Conservation (phyloP, 495 filamentous ascomycete species). For the Mycothermus thermophilus region DNA sequence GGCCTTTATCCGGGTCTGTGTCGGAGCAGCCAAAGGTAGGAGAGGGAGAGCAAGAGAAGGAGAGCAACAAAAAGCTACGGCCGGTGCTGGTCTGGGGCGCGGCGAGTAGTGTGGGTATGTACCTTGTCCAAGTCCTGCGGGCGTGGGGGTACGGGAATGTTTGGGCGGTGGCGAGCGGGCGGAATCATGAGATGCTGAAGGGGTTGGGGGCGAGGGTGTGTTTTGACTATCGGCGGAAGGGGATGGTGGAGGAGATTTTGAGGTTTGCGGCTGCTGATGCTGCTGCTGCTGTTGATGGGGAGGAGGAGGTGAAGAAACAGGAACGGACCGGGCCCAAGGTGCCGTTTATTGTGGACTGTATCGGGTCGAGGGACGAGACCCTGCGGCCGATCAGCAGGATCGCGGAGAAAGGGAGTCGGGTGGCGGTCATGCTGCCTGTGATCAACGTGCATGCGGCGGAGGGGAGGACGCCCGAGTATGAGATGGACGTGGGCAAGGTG, state of each 20-base stretch:
- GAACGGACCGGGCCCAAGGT: constrained; percentile 11
- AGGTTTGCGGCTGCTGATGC: no score
- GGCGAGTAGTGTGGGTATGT: constrained; percentile 36
- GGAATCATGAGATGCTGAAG: constrained; percentile 29
- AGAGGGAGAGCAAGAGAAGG: constrained; percentile 10
- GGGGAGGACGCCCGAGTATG: constrained; percentile 27
- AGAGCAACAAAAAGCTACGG: no score
- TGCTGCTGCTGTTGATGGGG: no score
- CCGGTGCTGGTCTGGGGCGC: constrained; percentile 42
- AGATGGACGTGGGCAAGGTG: constrained; percentile 24
- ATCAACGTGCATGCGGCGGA: constrained; percentile 30
- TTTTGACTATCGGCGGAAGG: constrained; percentile 34
- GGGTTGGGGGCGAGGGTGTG: constrained; percentile 26
- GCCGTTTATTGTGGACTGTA: constrained; percentile 39
- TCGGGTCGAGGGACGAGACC: constrained; percentile 31
- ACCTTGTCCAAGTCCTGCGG: constrained; percentile 33
- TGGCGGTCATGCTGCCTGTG: constrained; percentile 40
- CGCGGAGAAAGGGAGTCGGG: constrained; percentile 27
- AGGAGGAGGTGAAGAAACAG: neutral
- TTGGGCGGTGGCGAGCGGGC: constrained; percentile 31
- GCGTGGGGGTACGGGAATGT: constrained; percentile 37
- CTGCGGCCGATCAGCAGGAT: constrained; percentile 30
- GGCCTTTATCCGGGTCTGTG: constrained; percentile 38
- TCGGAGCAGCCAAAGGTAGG: constrained; percentile 20
- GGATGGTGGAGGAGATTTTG: constrained; percentile 24